Base-by-base conservation (phyloP, 202 grass and related monocot genomes). In the Dendrocalamus latiflorus region DNA sequence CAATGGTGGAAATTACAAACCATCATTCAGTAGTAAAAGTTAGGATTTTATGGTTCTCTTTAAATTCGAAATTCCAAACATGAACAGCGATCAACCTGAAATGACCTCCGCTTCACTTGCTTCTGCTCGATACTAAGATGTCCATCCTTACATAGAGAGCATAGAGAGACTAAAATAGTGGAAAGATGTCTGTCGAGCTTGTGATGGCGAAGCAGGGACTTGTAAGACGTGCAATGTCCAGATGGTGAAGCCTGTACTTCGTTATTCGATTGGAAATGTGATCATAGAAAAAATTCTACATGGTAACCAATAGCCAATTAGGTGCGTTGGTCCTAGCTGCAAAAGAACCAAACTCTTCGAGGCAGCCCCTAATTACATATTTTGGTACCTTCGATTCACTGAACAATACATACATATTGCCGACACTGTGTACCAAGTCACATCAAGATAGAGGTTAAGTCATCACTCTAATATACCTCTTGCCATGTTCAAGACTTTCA, bases 381-480 rank as follows among this genome's bases (percentile, higher is more conserved):
- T 80, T 62, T 70, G 2, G 10, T 72, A 6, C 54, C n/a, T 39
- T 12, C 14, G 22, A 30, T 53, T 64, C 69, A 74, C 36, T 74
- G 58, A 54, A 25, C 22, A 84, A 38, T 65, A 39, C 55, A 55
- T 64, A 65, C 66, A 56, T 15, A 33, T 65, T 73, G 59, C 14
- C 77, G 26, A 50, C 43, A 73, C 44, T 36, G 15, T 36, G 53
- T 58, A 34, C 42, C 42, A 12, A 72, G 39, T 77, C 72, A 70
- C 48, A 41, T 78, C 65, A 72, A 81, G 78, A 36, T 65, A 10
- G 9, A 89, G 5, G 17, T n/a, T 59, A 59, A 78, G 22, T 53
- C 39, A 77, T 72, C 21, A 59, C 53, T 83, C 55, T 64, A 65
- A 13, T 58, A 62, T 10, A 22, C 65, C 20, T 59, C 22, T 62